A percentile compares a stretch with the other conserved stretches of the same genome.
These are phyloP conservation scores for Citrus maxima DNA, from an alignment of 345 rosid species.

Conservation along the genomic window DNA sequence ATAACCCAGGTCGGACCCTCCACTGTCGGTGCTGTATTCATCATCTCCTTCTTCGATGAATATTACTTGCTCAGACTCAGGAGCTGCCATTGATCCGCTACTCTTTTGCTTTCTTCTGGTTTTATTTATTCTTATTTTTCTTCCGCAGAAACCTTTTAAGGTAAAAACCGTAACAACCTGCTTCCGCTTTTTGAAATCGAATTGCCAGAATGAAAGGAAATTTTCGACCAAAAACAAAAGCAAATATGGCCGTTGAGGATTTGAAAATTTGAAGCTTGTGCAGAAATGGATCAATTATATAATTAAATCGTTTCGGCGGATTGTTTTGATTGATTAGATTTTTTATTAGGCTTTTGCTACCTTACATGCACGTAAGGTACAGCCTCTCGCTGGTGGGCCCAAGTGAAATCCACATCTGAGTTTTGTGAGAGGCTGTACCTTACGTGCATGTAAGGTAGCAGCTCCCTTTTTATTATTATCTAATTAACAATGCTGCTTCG, in stretches of 20 bases:
- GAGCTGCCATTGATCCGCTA: conserved; percentile 9
- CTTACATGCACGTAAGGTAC: too few relatives aligned
- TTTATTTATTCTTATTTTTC: not conserved
- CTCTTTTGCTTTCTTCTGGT: not conserved
- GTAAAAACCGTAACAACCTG: not conserved
- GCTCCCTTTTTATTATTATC: too few relatives aligned
- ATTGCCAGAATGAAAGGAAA: not conserved
- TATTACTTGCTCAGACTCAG: conserved; percentile 2
- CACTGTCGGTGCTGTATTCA: not conserved
- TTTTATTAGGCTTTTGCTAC: too few relatives aligned
- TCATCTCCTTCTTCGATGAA: conserved; percentile 1
- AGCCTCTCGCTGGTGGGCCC: too few relatives aligned
- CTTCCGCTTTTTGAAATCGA: not conserved
- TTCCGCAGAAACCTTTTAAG: not conserved
- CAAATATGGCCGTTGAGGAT: not conserved
- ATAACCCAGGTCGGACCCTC: conserved; percentile 25
- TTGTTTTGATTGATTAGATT: too few relatives aligned
- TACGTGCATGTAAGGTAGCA: too few relatives aligned
- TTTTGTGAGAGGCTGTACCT: too few relatives aligned
- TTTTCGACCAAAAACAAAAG: not conserved
- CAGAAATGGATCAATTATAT: too few relatives aligned
- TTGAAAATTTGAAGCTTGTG: not conserved
- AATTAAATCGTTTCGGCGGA: too few relatives aligned
- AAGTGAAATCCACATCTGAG: too few relatives aligned
- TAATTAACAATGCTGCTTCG: too few relatives aligned